A percentile compares a stretch with the other conserved stretches of the same genome.
Evolutionary conservation across 2,329 filamentous ascomycete genomes (phyloP).

Genomic region (Curvularia sp.): DNA sequence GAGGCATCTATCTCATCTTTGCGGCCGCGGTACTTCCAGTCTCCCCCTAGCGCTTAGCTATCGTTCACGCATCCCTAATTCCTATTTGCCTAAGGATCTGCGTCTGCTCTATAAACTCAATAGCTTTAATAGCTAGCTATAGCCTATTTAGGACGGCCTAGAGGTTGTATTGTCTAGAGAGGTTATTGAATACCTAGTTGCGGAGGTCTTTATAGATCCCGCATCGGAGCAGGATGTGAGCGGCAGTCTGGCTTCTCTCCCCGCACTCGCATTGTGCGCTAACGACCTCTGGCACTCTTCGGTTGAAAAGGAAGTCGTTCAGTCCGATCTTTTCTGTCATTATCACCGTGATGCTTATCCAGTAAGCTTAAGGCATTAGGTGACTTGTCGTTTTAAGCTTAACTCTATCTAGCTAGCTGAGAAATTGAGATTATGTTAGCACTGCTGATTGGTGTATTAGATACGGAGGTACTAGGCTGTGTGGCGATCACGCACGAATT

Average conservation of each 20-base stretch:
- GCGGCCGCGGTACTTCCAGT: conserved; percentile 22
- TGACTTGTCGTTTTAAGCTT: too few species aligned
- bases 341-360: too few species aligned
- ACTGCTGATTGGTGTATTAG: not conserved
- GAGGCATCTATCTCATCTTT: conserved; percentile 9
- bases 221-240: not conserved
- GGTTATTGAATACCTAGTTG: not conserved
- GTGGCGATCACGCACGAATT: not conserved
- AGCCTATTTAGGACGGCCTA: not conserved
- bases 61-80: conserved; percentile 19
- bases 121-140: not conserved
- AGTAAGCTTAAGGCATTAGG: too few species aligned
- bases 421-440: too few species aligned
- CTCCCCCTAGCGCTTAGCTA: too few species aligned
- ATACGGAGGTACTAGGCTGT: not conserved
- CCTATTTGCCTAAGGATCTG: conserved; percentile 31
- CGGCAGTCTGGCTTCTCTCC: not conserved
- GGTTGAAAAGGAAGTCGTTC: not conserved
- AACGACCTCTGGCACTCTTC: not conserved
- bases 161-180: not conserved
- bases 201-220: not conserved
- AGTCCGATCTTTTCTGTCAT: conserved; percentile 25
- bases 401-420: too few species aligned
- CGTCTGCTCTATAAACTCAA: conserved; percentile 15
- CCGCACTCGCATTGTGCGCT: not conserved